Conservation (phyloP, 805 yeast genomes). For the Candida yuanshanica region DNA sequence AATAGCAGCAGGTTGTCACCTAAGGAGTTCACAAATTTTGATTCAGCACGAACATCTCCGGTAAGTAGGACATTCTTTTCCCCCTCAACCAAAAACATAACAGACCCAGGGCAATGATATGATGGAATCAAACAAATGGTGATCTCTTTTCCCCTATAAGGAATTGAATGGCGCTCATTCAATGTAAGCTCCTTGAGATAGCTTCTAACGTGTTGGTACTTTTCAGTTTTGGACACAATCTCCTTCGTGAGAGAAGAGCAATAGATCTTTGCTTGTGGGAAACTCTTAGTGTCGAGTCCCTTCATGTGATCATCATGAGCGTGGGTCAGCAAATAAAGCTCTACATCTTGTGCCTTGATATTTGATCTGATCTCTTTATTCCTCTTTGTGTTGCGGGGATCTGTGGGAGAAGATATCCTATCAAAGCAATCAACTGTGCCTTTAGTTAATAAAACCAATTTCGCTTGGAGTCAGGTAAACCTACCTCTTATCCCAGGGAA, state of each 20-base stretch:
- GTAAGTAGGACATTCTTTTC: constrained; percentile 39
- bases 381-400: neutral
- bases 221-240: constrained; percentile 4
- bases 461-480: constrained; percentile 21
- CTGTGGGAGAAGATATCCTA: constrained; percentile 14
- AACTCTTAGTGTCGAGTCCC: constrained; percentile 36
- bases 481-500: constrained; percentile 42
- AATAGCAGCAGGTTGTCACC: constrained; percentile 33
- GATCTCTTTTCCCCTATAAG: constrained; percentile 18
- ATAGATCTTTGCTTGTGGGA: constrained; percentile 37
- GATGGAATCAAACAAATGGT: constrained; percentile 40
- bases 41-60: constrained; percentile 55
- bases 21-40: constrained; percentile 41
- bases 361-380: neutral
- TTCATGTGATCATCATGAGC: constrained; percentile 49
- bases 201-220: constrained; percentile 10
- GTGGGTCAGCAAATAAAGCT: constrained; percentile 40
- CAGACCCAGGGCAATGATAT: constrained; percentile 57
- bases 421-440: constrained; percentile 22
- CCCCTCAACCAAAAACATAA: constrained; percentile 44
- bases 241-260: constrained; percentile 39
- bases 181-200: constrained; percentile 11
- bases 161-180: constrained; percentile 17
- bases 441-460: constrained; percentile 8
- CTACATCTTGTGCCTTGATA: constrained; percentile 1